These are phyloP conservation scores for Amanita pseudoporphyria DNA, from an alignment of 768 basidiomycete species.

Conservation along the genomic window DNA sequence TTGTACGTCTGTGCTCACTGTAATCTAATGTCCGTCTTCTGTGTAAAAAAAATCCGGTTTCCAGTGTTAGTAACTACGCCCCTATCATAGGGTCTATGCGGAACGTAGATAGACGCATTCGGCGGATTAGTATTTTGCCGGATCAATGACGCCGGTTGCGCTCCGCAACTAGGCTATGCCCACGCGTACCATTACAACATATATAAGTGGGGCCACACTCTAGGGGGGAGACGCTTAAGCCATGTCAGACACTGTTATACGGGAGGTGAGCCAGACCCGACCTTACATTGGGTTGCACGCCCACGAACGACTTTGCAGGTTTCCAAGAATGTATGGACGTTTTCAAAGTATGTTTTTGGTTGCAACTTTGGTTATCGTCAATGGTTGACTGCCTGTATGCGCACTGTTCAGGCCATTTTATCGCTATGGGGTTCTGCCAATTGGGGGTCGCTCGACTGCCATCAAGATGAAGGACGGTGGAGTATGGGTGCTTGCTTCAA, in stretches of 20 bases:
- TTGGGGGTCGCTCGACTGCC: slow-evolving; percentile 82
- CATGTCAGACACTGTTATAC: slow-evolving; percentile 30
- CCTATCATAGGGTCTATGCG: neutral
- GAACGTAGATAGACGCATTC: too few species aligned
- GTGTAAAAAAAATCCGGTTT: neutral
- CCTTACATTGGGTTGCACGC: neutral
- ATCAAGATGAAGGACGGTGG: slow-evolving; percentile 57
- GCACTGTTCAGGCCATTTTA: slow-evolving; percentile 45
- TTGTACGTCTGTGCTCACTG: neutral
- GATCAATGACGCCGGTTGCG: too few species aligned
- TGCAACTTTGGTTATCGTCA: neutral
- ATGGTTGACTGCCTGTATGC: neutral
- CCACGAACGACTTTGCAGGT: slow-evolving; percentile 23
- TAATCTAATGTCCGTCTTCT: slow-evolving; percentile 4
- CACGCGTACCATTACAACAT: too few species aligned
- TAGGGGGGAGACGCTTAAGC: too few species aligned
- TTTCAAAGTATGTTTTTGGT: slow-evolving; percentile 38
- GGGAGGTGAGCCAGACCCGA: slow-evolving; percentile 21
- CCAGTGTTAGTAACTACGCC: neutral
- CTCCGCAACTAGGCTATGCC: too few species aligned
- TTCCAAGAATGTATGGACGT: slow-evolving; percentile 48
- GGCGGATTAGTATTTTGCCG: too few species aligned
- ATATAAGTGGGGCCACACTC: too few species aligned
- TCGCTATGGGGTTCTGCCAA: slow-evolving; percentile 55
- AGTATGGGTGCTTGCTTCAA: slow-evolving; percentile 80